Base-by-base conservation (phyloP, 176 grass and related monocot species). In the Lolium perenne region DNA sequence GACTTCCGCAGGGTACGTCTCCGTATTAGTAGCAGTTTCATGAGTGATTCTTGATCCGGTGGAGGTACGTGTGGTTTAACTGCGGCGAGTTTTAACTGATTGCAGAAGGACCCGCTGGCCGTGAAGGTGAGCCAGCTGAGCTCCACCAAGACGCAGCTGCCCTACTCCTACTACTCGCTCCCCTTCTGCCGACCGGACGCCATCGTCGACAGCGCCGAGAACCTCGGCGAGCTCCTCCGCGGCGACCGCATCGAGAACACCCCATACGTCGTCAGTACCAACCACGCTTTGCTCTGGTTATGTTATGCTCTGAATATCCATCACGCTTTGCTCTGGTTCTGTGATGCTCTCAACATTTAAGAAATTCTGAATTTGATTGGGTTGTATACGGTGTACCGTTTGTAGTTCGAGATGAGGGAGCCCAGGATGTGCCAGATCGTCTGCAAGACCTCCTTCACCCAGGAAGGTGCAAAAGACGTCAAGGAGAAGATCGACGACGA, bases 111-210 rank as follows among this genome's bases (percentile, higher is more conserved):
- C 89, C 12, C 55, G 57, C 91, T 98, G 66, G 57, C 78, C 4
- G 95, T 95, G 74, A 98, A 95, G 89, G 95, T 95, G 83, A 98
- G 89, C 88, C 94, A 98, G 80, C 84, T 98, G 66, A 93, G 89
- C 80, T 98, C 95, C 79, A 94, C 79, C 91, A 92, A 89, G 88
- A 95, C 95, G 14, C 93, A 95, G 88, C 91, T 98, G 60, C 93
- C 95, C 10, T 98, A 94, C 84, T 95, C 93, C 15, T 98, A 95
- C 81, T 98, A 95, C 85, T 98, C 93, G 63, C 78, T 98, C 10
- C 95, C 93, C 4, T 95, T 91, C 80, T 94, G 95, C 88, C 82
- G 38, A 12, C 93, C 95, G 66, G 78, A 16, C 64, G 84, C 46
- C 72, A 69, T 98, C 78, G 86, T 95, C 22, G 93, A 98, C 71